Evolutionary conservation across 2,329 filamentous ascomycete species (phyloP).

Genomic region (Fusarium austroafricanum): DNA sequence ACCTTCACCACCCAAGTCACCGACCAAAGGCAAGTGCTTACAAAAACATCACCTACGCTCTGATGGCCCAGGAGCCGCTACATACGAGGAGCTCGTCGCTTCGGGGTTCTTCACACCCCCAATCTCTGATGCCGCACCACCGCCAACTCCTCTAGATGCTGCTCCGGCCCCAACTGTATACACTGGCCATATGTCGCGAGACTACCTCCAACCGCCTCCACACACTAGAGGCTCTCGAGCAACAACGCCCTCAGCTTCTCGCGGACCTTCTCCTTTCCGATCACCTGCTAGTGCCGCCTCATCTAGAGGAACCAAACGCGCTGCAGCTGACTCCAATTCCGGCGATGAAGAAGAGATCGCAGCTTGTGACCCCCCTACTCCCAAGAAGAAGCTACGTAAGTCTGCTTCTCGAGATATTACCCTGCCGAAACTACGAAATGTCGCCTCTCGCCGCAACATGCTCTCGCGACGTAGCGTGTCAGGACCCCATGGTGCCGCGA

Average conservation of each 20-base stretch:
- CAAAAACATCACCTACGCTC: slow-evolving; percentile 23
- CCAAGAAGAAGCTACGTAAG: slow-evolving; percentile 66
- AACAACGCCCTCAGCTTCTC: slow-evolving; percentile 38
- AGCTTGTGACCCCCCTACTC: slow-evolving; percentile 41
- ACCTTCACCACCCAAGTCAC: slow-evolving; percentile 30
- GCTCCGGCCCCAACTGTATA: slow-evolving; percentile 38
- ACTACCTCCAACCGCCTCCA: slow-evolving; percentile 34
- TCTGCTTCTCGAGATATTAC: slow-evolving; percentile 59
- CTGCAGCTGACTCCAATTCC: slow-evolving; percentile 51
- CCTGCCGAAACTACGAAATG: slow-evolving; percentile 49
- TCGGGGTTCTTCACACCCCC: slow-evolving; percentile 44
- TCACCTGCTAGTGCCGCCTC: slow-evolving; percentile 51
- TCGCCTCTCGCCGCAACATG: slow-evolving; percentile 42
- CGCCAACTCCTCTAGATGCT: slow-evolving; percentile 31
- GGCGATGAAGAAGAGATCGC: slow-evolving; percentile 49
- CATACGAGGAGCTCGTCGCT: slow-evolving; percentile 44
- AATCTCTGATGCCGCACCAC: slow-evolving; percentile 27
- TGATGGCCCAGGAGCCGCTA: slow-evolving; percentile 34
- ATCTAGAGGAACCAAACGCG: slow-evolving; percentile 64
- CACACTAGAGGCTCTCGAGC: slow-evolving; percentile 47
- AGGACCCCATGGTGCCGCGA: slow-evolving; percentile 34
- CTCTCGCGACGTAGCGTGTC: slow-evolving; percentile 47
- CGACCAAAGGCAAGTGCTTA: slow-evolving; percentile 23
- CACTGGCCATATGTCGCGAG: slow-evolving; percentile 27
- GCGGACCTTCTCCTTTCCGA: slow-evolving; percentile 41